A percentile compares a stretch with the other conserved stretches of the same genome.
Conservation (phyloP, 2,329 filamentous ascomycete genomes). For the Phialophora chinensis region DNA sequence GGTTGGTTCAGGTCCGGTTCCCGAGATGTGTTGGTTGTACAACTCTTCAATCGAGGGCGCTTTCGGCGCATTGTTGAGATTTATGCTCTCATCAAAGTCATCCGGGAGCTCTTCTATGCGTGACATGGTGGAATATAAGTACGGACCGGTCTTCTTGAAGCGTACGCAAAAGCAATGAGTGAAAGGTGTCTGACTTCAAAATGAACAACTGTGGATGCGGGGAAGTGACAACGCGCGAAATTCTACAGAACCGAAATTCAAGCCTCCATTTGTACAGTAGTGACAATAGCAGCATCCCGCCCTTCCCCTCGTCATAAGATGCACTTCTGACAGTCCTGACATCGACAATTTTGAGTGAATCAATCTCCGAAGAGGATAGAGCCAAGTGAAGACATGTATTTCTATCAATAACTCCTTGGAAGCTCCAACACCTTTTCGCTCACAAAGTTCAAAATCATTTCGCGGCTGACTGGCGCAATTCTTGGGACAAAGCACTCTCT, state of each 20-base stretch:
- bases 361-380: not conserved
- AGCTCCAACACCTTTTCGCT: constrained; percentile 53
- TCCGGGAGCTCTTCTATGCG: constrained; percentile 58
- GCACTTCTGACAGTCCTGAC: not conserved
- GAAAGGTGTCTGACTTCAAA: not conserved
- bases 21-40: constrained; percentile 35
- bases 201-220: constrained; percentile 9
- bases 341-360: not conserved
- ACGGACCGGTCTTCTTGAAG: not conserved
- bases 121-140: constrained; percentile 36
- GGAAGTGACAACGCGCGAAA: not conserved
- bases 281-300: no score
- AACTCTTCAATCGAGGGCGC: constrained; percentile 37
- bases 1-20: constrained; percentile 42
- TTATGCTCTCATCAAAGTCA: constrained; percentile 55
- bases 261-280: no score
- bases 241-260: not conserved
- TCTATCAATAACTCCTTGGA: constrained; percentile 51
- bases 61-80: constrained; percentile 47
- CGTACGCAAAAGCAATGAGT: not conserved
- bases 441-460: constrained; percentile 56
- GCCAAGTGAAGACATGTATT: not conserved
- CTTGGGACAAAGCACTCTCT: constrained; percentile 65
- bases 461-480: constrained; percentile 64
- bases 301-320: not conserved